phyloP scores from a whole-genome alignment of 495 filamentous ascomycete genomes.

The Halenospora varia region DNA sequence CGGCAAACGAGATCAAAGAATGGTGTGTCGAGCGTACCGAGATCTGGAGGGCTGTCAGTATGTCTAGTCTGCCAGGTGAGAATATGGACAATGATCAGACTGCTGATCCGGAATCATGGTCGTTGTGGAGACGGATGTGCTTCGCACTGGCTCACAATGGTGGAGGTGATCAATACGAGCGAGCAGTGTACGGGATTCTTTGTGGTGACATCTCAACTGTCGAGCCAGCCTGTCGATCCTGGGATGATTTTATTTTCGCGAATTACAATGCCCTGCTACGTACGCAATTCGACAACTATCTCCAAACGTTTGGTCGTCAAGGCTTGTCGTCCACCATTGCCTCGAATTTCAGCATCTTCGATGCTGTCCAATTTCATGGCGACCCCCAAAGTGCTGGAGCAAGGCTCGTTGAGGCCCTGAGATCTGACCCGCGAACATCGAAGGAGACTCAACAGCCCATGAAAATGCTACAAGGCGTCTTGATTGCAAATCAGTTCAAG shows the following conservation, averaged over 20 bases:
- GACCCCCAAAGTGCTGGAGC: conserved; percentile 44
- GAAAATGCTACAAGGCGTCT: conserved; percentile 63
- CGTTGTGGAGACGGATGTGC: conserved; percentile 80
- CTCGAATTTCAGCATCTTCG: conserved; percentile 46
- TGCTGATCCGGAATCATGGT: conserved; percentile 44
- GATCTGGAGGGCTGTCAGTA: conserved; percentile 74
- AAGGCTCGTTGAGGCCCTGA: conserved; percentile 47
- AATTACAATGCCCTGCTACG: conserved; percentile 81
- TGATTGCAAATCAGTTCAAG: conserved; percentile 55
- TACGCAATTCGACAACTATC: conserved; percentile 59
- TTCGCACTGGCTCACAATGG: conserved; percentile 65
- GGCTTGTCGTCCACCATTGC: conserved; percentile 33
- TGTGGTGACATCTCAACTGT: conserved; percentile 77
- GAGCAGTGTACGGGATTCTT: conserved; percentile 84
- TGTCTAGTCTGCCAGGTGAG: conserved; percentile 52
- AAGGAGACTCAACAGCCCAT: conserved; percentile 49
- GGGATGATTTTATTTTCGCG: conserved; percentile 90
- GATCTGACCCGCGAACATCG: conserved; percentile 38
- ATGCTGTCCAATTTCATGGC: conserved; percentile 49
- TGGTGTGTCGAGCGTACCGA: conserved; percentile 79
- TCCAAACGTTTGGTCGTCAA: conserved; percentile 43
- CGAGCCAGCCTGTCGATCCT: conserved; percentile 68
- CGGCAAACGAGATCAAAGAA: conserved; percentile 66
- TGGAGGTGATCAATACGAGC: conserved; percentile 71
- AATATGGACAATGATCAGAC: conserved; percentile 31